Evolutionary conservation across 179 eudicot genomes (phyloP).

Genomic region (Sideroxylon spinosum): DNA sequence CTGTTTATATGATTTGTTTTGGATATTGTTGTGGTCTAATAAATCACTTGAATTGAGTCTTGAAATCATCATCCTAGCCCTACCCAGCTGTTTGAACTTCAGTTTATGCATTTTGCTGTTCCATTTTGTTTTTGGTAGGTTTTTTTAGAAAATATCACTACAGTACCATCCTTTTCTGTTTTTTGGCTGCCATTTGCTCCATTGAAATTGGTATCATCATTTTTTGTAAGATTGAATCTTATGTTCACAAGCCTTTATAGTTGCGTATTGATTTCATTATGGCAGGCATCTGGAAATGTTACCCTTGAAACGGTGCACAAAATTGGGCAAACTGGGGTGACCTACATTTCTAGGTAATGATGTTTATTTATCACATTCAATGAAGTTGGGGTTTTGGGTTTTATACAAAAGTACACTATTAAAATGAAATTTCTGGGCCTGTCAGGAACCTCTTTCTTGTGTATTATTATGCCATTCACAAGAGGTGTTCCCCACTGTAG

Average conservation of each 20-base stretch:
- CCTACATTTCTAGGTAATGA: constrained; percentile 84
- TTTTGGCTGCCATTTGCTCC: background rate
- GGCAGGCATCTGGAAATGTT: constrained; percentile 98
- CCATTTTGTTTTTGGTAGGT: background rate
- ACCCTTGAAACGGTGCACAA: constrained; percentile 81
- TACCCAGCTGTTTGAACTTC: background rate
- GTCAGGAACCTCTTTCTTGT: background rate
- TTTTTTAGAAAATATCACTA: background rate
- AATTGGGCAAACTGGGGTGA: constrained; percentile 94
- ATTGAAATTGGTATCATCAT: background rate
- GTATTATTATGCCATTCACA: background rate
- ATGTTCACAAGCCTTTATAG: background rate
- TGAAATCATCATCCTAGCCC: background rate
- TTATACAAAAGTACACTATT: constrained; percentile 2
- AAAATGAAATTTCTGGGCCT: background rate
- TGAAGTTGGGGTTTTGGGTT: constrained; percentile 1
- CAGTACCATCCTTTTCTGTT: background rate
- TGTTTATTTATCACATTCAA: background rate
- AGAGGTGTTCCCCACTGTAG: background rate
- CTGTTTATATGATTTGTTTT: background rate
- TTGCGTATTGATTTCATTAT: constrained; percentile 10
- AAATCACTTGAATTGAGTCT: background rate
- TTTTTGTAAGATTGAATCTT: background rate
- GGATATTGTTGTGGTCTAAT: background rate
- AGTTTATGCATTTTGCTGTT: no score